Evolutionary conservation across 768 basidiomycete genomes (phyloP), one percentile per base, ranked within the genome.

Genomic region (Agaricus subrufescens): DNA sequence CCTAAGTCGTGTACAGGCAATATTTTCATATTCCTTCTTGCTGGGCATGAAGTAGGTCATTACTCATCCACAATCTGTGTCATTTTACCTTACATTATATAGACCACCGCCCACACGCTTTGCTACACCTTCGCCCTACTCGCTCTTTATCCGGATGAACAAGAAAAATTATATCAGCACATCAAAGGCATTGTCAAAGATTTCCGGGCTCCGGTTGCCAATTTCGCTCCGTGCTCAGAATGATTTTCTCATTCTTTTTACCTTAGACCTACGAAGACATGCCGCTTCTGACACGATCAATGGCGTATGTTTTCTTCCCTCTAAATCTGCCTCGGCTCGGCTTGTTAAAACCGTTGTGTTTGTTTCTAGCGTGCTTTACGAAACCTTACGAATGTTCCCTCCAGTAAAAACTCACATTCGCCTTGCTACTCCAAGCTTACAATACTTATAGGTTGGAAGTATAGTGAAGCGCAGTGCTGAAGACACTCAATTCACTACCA

Each of bases 41-140:
- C 84, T 34, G 83, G 84, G 12, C 80, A 82, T 56, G 83, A 83
- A 71, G 79, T 80, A 37, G 3, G 61, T 34, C 7, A 12, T 47
- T 14, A 12, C 42, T 54, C 26, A 12, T 1, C 25, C 10, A 27
- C 5, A 14, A 29, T n/a, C 5, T 19, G 19, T 19, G 29, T 11
- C 3, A 6, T 19, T 12, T 38, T 6, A n/a, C 1, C 7, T 44
- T 1, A 3, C 19, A 19, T 3, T 25, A 25, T 29, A 55, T 61
- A 75, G 72, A 75, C 73, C 3, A 67, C 73, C 8, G 69, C 72
- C 4, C 72, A 76, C 60, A 74, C 76, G 2, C 58, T 77, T 12
- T 69, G 69, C 57, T 76, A 69, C 61, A 62, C 73, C 1, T 67
- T 80, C 42, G 77, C 70, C 3, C 54, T 78, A 30, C 62, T 81